These are phyloP conservation scores for Aspergillus nanangensis DNA, from an alignment of 495 filamentous ascomycete genomes.

Conservation along the genomic window DNA sequence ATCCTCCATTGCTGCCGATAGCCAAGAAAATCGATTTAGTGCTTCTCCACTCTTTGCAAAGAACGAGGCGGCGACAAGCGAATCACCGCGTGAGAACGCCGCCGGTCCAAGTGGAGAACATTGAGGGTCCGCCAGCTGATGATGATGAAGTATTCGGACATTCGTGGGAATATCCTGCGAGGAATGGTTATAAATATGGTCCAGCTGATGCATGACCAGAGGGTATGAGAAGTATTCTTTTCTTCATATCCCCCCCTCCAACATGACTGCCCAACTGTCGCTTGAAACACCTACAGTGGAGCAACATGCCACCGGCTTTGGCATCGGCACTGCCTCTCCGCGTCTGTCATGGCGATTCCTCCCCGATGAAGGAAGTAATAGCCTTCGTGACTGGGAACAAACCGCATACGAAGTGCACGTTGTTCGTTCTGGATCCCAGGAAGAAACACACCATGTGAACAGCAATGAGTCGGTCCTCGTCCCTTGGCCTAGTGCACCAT, in stretches of 20 bases:
- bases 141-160: not conserved
- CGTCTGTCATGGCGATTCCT: conserved; percentile 33
- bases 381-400: conserved; percentile 28
- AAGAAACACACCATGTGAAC: conserved; percentile 11
- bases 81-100: conserved; percentile 3
- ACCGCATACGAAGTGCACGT: conserved; percentile 31
- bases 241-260: no score
- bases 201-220: no score
- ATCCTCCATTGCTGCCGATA: no score
- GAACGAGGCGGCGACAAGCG: conserved; percentile 3
- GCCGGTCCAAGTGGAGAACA: not conserved
- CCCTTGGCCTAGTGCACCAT: conserved; percentile 43
- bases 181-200: no score
- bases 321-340: conserved; percentile 20
- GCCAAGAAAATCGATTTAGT: not conserved
- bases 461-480: conserved; percentile 38
- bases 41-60: not conserved
- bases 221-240: no score
- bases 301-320: conserved; percentile 29
- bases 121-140: not conserved
- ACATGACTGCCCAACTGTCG: no score
- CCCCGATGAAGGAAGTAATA: conserved; percentile 6
- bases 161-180: conserved; percentile 2
- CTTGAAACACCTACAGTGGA: no score
- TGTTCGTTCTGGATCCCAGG: not conserved